Evolutionary conservation across 179 eudicot genomes (phyloP).

Genomic region (Monotropa hypopitys): DNA sequence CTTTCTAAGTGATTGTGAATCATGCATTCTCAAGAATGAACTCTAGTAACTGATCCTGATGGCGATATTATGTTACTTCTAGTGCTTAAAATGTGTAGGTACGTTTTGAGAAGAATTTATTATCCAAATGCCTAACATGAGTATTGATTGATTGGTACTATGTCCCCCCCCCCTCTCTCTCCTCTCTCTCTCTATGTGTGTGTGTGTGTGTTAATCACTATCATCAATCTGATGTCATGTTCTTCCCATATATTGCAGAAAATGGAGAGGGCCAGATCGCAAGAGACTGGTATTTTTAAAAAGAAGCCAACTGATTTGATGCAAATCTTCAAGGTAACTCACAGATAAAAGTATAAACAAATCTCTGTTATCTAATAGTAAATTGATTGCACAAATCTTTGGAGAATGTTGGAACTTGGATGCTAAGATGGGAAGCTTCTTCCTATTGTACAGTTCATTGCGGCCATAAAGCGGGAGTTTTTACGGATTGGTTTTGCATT

Average conservation of each 20-base stretch:
- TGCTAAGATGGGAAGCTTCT: neutral
- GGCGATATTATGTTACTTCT: neutral
- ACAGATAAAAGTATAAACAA: neutral
- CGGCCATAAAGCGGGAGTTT: neutral
- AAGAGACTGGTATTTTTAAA: slow-evolving; percentile 73
- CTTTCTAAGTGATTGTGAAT: neutral
- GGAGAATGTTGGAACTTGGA: neutral
- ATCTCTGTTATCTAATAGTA: neutral
- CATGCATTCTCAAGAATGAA: neutral
- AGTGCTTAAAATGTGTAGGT: neutral
- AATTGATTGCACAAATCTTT: neutral
- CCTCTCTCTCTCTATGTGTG: neutral
- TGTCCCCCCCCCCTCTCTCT: neutral
- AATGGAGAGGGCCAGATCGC: slow-evolving; percentile 91
- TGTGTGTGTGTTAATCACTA: no score
- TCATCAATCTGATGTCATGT: neutral
- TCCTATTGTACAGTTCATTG: neutral
- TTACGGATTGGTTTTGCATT: no score
- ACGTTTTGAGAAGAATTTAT: neutral
- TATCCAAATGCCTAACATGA: neutral
- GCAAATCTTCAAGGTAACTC: slow-evolving; percentile 81
- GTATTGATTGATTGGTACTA: neutral
- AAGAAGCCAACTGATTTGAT: slow-evolving; percentile 74
- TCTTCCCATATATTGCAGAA: slow-evolving; percentile 45
- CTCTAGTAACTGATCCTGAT: neutral